Base-by-base conservation (phyloP, 176 grass and related monocot genomes). In the Cenchrus purpureus region DNA sequence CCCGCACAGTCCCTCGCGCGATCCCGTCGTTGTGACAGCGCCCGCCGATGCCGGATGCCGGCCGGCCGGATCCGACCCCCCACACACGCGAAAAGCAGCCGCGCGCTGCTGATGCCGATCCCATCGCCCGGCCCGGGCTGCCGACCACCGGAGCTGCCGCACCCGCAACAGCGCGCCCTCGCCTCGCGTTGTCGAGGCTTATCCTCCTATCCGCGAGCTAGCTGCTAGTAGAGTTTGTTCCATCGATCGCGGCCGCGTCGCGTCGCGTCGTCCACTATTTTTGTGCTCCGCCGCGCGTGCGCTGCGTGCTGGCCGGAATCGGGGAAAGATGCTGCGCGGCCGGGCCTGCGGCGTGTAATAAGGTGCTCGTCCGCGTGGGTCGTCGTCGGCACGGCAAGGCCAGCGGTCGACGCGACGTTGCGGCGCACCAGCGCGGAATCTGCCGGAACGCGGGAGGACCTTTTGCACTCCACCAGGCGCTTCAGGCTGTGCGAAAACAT, bases 91-190 rank as follows among this genome's bases (percentile, higher is more conserved):
- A 50, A 84, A 84, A 84, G 71, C 46, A 51, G 68, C 48, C 45
- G 57, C 37, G 37, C 37, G 37, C 3, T 40, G 37, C 43, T 13
- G 67, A 80, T 12, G 71, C 46, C 22, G 53, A 82, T 71, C 37
- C 6, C 50, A 31, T 50, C 55, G 78, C 25, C 25, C 25, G 57
- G 6, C 6, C 1, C 7, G 57, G 20, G 14, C 14, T 77, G 49
- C 83, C 83, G 68, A 82, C 80, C 80, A 49, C 56, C 43, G 44
- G 16, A 55, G 61, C 72, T 54, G n/a, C 73, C 34, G 73, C 73
- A 56, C 3, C 79, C 17, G 65, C 46, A 22, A 72, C 19, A 28
- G 56, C 44, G 65, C 31, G 2, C 29, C 0, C 19, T n/a, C 63
- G 15, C 49, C 8, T 48, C 48, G 7, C 4, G 10, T 3, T 10